phyloP scores from a whole-genome alignment of 177 flowering plant species.

The Tripterygium wilfordii region DNA sequence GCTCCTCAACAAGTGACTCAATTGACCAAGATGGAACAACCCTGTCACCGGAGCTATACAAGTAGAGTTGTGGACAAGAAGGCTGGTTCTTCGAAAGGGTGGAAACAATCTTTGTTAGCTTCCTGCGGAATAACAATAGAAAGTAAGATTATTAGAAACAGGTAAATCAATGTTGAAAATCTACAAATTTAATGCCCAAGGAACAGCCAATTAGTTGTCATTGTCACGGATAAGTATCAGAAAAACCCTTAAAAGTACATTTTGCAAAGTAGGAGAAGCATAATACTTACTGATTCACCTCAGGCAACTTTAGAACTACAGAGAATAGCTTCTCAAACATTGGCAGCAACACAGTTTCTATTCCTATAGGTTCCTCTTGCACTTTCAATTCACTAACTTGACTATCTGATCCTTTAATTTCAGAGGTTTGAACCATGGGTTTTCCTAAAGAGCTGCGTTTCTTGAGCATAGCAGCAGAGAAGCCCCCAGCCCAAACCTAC shows the following conservation, averaged over 20 bases:
- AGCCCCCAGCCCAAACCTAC: conserved; percentile 97
- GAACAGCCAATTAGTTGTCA: no score
- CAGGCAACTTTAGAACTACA: conserved; percentile 47
- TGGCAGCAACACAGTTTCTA: conserved; percentile 44
- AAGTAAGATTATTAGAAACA: no score
- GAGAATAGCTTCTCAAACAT: conserved; percentile 66
- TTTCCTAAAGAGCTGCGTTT: conserved; percentile 53
- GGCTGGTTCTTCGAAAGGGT: conserved; percentile 56
- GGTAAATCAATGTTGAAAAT: no score
- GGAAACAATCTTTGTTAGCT: conserved; percentile 41
- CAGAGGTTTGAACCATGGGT: conserved; percentile 20
- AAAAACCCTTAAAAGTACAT: background rate
- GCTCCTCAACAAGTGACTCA: conserved; percentile 53
- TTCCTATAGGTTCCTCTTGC: conserved; percentile 29
- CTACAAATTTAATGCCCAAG: no score
- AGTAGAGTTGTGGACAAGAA: conserved; percentile 78
- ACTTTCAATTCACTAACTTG: conserved; percentile 13
- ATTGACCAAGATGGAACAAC: conserved; percentile 64
- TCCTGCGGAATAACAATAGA: conserved; percentile 34
- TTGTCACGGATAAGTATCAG: no score
- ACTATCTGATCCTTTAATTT: conserved; percentile 18
- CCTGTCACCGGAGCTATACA: conserved; percentile 81
- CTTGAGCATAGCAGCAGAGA: conserved; percentile 76
- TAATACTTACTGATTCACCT: conserved; percentile 52
- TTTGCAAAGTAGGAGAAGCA: background rate